These are phyloP conservation scores for Teratosphaeria epicoccoides DNA, from an alignment of 2,329 filamentous ascomycete genomes.

Conservation along the genomic window DNA sequence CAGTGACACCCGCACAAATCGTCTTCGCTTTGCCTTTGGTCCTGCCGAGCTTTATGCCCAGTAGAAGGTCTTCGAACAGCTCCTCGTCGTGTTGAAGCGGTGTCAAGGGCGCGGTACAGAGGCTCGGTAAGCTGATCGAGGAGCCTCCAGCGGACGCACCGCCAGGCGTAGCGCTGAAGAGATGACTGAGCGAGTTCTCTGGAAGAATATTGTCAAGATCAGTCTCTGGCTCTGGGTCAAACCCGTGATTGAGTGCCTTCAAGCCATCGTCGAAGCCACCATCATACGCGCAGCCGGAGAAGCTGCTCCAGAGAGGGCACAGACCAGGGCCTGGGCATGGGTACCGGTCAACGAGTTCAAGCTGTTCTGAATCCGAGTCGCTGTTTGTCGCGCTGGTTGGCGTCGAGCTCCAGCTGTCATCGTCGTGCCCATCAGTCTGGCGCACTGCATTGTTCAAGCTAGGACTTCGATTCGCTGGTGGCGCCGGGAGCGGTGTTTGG, in stretches of 20 bases:
- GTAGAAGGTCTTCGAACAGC: conserved; percentile 8
- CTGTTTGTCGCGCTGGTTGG: conserved; percentile 12
- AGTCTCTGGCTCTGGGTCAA: conserved; percentile 6
- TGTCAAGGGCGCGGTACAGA: conserved; percentile 10
- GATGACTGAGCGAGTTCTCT: conserved; percentile 11
- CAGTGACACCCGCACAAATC: conserved; percentile 3
- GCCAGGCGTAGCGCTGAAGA: conserved; percentile 14
- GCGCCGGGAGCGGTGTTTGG: conserved; percentile 1
- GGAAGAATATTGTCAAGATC: conserved; percentile 9
- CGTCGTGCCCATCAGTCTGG: conserved; percentile 11
- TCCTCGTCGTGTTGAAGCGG: conserved; percentile 8
- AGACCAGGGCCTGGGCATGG: conserved; percentile 6
- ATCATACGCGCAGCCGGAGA: conserved; percentile 22
- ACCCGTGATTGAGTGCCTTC: conserved; percentile 20
- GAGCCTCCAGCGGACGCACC: conserved; percentile 21
- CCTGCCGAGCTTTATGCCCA: conserved; percentile 7
- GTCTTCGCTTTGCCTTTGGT: conserved; percentile 9
- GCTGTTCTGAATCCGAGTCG: conserved; percentile 10
- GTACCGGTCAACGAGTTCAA: conserved; percentile 4
- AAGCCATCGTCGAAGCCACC: conserved; percentile 21
- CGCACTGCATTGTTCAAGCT: conserved; percentile 21
- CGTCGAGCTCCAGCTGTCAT: conserved; percentile 17
- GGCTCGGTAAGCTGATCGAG: conserved; percentile 22
- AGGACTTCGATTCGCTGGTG: neutral
- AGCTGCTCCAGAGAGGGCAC: conserved; percentile 18